Evolutionary conservation across 495 filamentous ascomycete species (phyloP).

Genomic region (Penicillium cataractarum): DNA sequence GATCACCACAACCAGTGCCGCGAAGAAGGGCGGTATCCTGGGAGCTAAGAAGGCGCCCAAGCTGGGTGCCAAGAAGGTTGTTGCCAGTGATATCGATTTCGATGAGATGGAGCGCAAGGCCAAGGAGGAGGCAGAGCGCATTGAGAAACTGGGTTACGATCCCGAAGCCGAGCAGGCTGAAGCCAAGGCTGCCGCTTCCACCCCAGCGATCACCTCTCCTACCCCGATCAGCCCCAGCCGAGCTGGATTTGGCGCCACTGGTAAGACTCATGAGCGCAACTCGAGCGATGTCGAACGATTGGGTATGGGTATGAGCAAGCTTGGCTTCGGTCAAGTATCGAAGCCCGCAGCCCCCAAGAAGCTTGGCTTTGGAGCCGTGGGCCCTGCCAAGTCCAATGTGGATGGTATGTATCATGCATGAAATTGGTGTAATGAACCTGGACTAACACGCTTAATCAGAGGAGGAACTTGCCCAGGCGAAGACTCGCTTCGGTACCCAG

Average conservation of each 20-base stretch:
- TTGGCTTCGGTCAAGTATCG: slow-evolving; percentile 85
- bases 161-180: slow-evolving; percentile 80
- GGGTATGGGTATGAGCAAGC: slow-evolving; percentile 84
- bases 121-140: slow-evolving; percentile 94
- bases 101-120: slow-evolving; percentile 96
- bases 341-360: slow-evolving; percentile 72
- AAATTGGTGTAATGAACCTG: background rate
- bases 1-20: slow-evolving; percentile 56
- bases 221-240: slow-evolving; percentile 71
- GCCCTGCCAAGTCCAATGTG: slow-evolving; percentile 59
- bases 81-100: slow-evolving; percentile 82
- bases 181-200: slow-evolving; percentile 55
- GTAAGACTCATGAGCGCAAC: slow-evolving; percentile 55
- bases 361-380: slow-evolving; percentile 86
- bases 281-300: slow-evolving; percentile 84
- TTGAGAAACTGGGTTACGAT: slow-evolving; percentile 97
- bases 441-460: slow-evolving; percentile 29
- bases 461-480: slow-evolving; percentile 44
- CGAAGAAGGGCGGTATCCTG: slow-evolving; percentile 81
- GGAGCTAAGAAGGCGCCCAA: slow-evolving; percentile 87
- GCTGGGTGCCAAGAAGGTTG: slow-evolving; percentile 89
- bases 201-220: slow-evolving; percentile 65
- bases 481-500: slow-evolving; percentile 72
- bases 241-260: slow-evolving; percentile 61
- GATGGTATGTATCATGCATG: slow-evolving; percentile 60